Base-by-base conservation (phyloP, 2,329 filamentous ascomycete species). In the Fusarium subglutinans region DNA sequence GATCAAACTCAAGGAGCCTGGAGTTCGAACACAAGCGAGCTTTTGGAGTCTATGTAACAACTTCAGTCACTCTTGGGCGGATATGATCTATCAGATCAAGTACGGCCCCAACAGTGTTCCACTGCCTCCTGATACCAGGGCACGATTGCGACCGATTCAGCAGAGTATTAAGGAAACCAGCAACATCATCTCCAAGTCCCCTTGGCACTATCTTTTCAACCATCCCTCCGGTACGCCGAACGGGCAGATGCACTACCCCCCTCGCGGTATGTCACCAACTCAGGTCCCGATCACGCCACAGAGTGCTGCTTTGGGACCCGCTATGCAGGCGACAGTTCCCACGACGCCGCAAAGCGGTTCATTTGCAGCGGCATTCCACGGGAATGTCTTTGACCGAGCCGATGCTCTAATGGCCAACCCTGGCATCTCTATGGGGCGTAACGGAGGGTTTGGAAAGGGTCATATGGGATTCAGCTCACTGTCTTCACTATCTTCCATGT, bases 261-360 rank as follows among this genome's bases (percentile, higher is more conserved):
- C 76, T 28, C 74, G 79, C 24, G 73, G 75, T 45, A 75, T 78
- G 64, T 81, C 80, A 26, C 79, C 73, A 64, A 79, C 70, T 20
- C 78, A 80, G 61, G 79, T 85, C 43, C 95, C 95, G 14, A 94
- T 96, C 78, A 98, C 95, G 3, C 95, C 96, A 13, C 89, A 98
- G 70, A 96, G 94, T 77, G 95, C 95, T 22, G 95, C 95, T 4
- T 87, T 98, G 10, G 96, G 95, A 2, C 94, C 95, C 11, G 95
- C 95, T 26, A 94, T 95, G 62, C 95, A 97, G 82, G 95, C 95
- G 2, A 98, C 94, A 0, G 92, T 98, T 17, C 93, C 94, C 8
- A 93, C 89, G 6, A 94, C 90, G 1, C 90, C 90, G 15, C 86
- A 90, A 78, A 89, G 85, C 68, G 86, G 84, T 5, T 88, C 88